Evolutionary conservation across 2,329 filamentous ascomycete species (phyloP).

Genomic region (Ceratocystis variospora): DNA sequence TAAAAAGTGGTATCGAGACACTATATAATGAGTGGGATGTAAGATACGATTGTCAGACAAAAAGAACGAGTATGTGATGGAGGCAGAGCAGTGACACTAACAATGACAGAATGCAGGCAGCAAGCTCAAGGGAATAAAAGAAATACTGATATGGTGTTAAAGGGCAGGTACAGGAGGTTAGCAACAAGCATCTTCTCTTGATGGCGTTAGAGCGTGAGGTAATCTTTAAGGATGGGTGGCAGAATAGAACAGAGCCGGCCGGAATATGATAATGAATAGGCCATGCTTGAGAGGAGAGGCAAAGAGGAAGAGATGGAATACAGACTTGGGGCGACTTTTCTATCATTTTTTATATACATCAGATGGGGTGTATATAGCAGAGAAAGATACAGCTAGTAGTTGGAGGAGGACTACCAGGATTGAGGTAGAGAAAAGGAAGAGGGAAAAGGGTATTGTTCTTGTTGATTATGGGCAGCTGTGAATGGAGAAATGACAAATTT

Average conservation of each 20-base stretch:
- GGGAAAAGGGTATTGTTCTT: background rate
- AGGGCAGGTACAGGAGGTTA: background rate
- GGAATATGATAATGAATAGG: background rate
- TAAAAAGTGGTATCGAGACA: background rate
- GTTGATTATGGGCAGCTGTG: background rate
- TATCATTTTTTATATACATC: background rate
- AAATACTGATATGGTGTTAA: background rate
- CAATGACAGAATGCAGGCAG: background rate
- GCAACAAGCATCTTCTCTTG: background rate
- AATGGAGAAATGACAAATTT: background rate
- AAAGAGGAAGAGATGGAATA: background rate
- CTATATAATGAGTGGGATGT: background rate
- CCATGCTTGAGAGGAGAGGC: background rate
- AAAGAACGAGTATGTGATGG: background rate
- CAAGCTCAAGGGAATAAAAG: background rate
- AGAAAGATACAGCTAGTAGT: background rate
- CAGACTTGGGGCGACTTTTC: background rate
- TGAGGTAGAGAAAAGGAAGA: background rate
- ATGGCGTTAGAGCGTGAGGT: background rate
- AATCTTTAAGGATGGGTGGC: background rate
- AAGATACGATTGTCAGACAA: background rate
- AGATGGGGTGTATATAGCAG: background rate
- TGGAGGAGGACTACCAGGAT: background rate
- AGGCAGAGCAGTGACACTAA: background rate
- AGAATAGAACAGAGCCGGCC: background rate